Evolutionary conservation across 352 stramenopile genomes (phyloP).

Genomic region (Pilasporangium apinafurcum): DNA sequence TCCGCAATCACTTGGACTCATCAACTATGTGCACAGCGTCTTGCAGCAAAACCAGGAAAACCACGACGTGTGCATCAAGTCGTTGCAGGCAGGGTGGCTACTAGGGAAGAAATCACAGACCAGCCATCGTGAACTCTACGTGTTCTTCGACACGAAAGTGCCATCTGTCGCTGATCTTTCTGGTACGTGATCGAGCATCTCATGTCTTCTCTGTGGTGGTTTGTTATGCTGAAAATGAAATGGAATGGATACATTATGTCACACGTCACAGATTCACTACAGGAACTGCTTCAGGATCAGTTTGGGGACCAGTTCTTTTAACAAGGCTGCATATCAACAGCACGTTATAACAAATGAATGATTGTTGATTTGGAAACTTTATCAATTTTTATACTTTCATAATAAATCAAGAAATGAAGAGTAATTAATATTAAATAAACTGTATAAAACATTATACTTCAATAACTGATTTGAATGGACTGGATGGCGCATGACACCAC

Average conservation of each 20-base stretch:
- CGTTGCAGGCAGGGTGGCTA: conserved; percentile 47
- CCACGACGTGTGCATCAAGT: conserved; percentile 49
- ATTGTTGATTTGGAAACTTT: not conserved
- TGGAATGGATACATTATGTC: too few relatives aligned
- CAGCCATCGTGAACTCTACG: conserved; percentile 45
- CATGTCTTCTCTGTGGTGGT: not conserved
- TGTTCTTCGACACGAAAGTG: conserved; percentile 56
- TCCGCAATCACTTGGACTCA: conserved; percentile 16
- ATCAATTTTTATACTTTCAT: not conserved
- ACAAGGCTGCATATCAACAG: too few relatives aligned
- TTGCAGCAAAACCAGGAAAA: conserved; percentile 23
- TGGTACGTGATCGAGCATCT: conserved; percentile 16
- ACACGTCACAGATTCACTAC: conserved; percentile 32
- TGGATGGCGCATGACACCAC: not conserved
- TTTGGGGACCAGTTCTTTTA: conserved; percentile 55
- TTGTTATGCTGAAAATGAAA: not conserved
- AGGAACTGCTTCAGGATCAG: conserved; percentile 36
- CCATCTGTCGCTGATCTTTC: conserved; percentile 46
- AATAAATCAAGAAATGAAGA: not conserved
- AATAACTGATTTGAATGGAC: not conserved
- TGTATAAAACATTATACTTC: not conserved
- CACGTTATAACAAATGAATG: too few relatives aligned
- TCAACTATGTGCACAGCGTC: conserved; percentile 35
- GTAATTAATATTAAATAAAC: not conserved
- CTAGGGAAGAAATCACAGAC: conserved; percentile 37